Conservation (phyloP, 1,284 basidiomycete species). For the Apiotrichum brassicae region DNA sequence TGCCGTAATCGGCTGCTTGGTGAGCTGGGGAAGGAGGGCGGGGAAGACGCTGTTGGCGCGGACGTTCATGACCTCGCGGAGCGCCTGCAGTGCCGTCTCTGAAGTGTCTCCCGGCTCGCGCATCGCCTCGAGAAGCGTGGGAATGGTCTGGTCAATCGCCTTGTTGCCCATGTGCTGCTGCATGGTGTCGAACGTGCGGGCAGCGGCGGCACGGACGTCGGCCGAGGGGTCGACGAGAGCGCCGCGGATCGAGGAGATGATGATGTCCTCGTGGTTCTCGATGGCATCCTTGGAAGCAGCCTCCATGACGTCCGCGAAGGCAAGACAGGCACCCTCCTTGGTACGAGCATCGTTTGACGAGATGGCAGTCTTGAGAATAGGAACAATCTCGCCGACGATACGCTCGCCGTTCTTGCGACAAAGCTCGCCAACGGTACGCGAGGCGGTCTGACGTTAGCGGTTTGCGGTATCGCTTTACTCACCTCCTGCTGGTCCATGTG, state of each 20-base stretch:
- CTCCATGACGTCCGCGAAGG: slow-evolving; percentile 82
- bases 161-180: slow-evolving; percentile 79
- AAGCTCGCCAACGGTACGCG: slow-evolving; percentile 77
- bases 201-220: slow-evolving; percentile 84
- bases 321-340: slow-evolving; percentile 82
- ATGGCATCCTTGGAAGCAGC: slow-evolving; percentile 78
- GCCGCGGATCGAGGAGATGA: slow-evolving; percentile 75
- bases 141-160: slow-evolving; percentile 95
- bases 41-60: slow-evolving; percentile 94
- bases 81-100: slow-evolving; percentile 83
- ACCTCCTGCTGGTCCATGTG: slow-evolving; percentile 79
- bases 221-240: slow-evolving; percentile 85
- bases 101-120: slow-evolving; percentile 83
- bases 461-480: slow-evolving; percentile 49
- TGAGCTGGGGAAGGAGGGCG: slow-evolving; percentile 90
- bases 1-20: slow-evolving; percentile 79
- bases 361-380: slow-evolving; percentile 65
- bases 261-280: slow-evolving; percentile 83
- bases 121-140: slow-evolving; percentile 86
- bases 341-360: slow-evolving; percentile 66
- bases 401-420: slow-evolving; percentile 96
- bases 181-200: slow-evolving; percentile 85
- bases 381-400: slow-evolving; percentile 76
- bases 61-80: slow-evolving; percentile 90
- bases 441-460: slow-evolving; percentile 55